phyloP scores from a whole-genome alignment of 179 eudicot genomes.

The Beta lomatogona region DNA sequence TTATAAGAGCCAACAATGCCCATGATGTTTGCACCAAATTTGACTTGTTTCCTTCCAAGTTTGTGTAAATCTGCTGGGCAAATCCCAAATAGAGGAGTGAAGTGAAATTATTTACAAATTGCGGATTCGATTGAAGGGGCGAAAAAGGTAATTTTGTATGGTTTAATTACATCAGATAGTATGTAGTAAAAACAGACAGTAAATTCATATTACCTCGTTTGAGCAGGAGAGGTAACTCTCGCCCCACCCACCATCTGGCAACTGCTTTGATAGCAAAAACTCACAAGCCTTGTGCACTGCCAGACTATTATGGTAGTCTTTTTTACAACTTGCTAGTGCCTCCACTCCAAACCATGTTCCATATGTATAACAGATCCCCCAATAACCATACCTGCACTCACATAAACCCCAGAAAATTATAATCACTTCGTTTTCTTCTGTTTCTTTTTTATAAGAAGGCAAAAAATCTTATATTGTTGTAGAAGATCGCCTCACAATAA shows the following conservation, averaged over 20 bases:
- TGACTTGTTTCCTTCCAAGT: conserved; percentile 55
- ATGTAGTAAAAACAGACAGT: too few relatives aligned
- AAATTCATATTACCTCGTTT: conserved; percentile 30
- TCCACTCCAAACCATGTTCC: conserved; percentile 51
- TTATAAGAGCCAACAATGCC: conserved; percentile 67
- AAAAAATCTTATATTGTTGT: too few relatives aligned
- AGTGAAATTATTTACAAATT: too few relatives aligned
- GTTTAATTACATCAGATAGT: too few relatives aligned
- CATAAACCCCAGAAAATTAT: not conserved
- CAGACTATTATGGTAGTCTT: conserved; percentile 27
- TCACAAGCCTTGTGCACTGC: conserved; percentile 41
- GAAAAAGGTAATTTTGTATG: too few relatives aligned
- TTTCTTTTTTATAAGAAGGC: too few relatives aligned
- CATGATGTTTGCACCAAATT: conserved; percentile 71
- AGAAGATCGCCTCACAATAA: too few relatives aligned
- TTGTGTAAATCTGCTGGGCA: conserved; percentile 46
- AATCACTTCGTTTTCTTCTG: not conserved
- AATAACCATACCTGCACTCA: conserved; percentile 34
- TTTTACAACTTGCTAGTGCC: conserved; percentile 29
- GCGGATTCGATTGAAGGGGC: too few relatives aligned
- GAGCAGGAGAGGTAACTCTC: conserved; percentile 41
- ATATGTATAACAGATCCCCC: conserved; percentile 45
- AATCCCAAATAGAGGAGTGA: not conserved
- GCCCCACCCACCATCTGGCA: conserved; percentile 51
- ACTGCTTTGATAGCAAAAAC: conserved; percentile 43